Base-by-base conservation (phyloP, 2,329 filamentous ascomycete genomes). In the Penicillium sp. region DNA sequence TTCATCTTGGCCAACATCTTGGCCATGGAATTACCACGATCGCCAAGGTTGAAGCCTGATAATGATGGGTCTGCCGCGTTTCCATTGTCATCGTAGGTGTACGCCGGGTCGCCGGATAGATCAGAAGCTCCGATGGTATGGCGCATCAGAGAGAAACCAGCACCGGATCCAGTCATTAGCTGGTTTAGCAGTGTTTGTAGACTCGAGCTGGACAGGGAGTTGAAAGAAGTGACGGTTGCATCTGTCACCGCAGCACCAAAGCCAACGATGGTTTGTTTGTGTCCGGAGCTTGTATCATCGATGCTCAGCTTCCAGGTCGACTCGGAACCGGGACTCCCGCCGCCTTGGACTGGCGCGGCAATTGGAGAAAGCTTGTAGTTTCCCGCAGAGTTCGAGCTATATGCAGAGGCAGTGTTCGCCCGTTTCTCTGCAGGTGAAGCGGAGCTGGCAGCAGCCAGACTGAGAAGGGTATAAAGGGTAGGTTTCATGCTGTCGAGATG, bases 211-310 rank as follows among this genome's bases (percentile, higher is more conserved):
- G 62, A 55, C 9, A 70, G 51, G 0, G 54, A 53, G 34, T 66
- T 64, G 53, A 71, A 66, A 1, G 64, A 62, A 16, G 55, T 56
- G 8, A 70, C 66, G 0, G 68, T 63, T 1, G 64, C 62, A 49
- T 70, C 68, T n/a, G 68, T 71, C 44, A 67, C 66, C 3, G 67
- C 63, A 34, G 63, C 62, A 16, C 68, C 68, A 39, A 70, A 70
- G 11, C 68, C 68, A 4, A 56, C 54, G 26, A 65, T 60, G 7
- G 55, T 56, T 31, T 63, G 60, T 38, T 61, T 61, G 38, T 62
- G 50, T 2, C 60, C 60, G 3, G 55, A 50, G 7, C 50, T 45
- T 6, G 60, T 60, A 38, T 63, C 60, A 27, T 63, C 59, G 11
- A 63, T 44, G 7, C 37, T 58, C 4, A 63, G 42, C 26, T 60